Conservation (phyloP, 225 moss, liverwort and hornwort species). For the Pseudoscleropodium purum region DNA sequence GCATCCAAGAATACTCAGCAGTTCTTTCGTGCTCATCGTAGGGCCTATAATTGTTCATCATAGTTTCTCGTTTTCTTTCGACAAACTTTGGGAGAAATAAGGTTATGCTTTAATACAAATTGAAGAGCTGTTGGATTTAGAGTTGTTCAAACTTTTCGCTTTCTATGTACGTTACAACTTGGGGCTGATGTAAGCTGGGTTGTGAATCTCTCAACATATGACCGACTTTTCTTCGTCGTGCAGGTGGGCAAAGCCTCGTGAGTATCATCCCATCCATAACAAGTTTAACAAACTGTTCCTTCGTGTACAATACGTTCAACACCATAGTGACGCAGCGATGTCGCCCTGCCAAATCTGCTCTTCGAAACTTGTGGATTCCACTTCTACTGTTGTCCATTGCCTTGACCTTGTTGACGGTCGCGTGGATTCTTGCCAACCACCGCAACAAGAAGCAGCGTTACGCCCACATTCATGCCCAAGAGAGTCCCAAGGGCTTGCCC, state of each 20-base stretch:
- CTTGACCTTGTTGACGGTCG: slow-evolving; percentile 20
- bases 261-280: slow-evolving; percentile 31
- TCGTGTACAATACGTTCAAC: slow-evolving; percentile 52
- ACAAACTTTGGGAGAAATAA: background rate
- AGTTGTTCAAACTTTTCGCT: background rate
- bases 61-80: background rate
- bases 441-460: slow-evolving; percentile 26
- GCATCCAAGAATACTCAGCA: background rate
- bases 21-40: background rate
- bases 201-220: background rate
- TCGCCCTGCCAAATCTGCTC: slow-evolving; percentile 14
- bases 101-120: background rate
- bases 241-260: slow-evolving; percentile 41
- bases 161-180: background rate
- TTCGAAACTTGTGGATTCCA: slow-evolving; percentile 53
- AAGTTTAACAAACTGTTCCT: slow-evolving; percentile 53
- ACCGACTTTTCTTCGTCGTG: background rate
- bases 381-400: slow-evolving; percentile 33
- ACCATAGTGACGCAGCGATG: slow-evolving; percentile 42
- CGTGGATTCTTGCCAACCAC: slow-evolving; percentile 43
- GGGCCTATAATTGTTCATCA: background rate
- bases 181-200: too few relatives aligned
- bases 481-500: slow-evolving; percentile 13
- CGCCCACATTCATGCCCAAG: slow-evolving; percentile 21
- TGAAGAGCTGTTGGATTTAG: too few relatives aligned